These are phyloP conservation scores for Cajanus cajan DNA, from an alignment of 306 rosid genomes.

Conservation along the genomic window DNA sequence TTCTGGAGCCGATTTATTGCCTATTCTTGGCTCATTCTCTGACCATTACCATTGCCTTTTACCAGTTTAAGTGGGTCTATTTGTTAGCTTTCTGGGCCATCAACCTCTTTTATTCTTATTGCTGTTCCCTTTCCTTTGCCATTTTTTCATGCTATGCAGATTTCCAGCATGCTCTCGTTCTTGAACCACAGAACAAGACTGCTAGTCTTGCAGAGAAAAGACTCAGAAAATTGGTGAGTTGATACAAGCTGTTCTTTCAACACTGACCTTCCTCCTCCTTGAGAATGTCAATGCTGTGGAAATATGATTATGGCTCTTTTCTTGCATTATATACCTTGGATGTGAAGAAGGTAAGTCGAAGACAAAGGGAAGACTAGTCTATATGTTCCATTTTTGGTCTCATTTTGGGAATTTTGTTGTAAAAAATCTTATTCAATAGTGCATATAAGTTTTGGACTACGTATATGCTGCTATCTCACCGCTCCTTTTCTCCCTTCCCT, in stretches of 20 bases:
- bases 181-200: slow-evolving; percentile 78
- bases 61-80: background rate
- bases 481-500: background rate
- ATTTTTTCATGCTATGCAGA: slow-evolving; percentile 47
- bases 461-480: background rate
- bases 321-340: background rate
- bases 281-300: slow-evolving; percentile 11
- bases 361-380: background rate
- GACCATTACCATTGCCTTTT: background rate
- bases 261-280: background rate
- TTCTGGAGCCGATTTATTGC: too few species aligned
- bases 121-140: slow-evolving; percentile 2
- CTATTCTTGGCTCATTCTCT: background rate
- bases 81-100: background rate
- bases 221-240: slow-evolving; percentile 54
- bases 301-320: background rate
- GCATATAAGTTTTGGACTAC: background rate
- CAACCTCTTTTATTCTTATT: background rate
- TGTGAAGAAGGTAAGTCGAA: background rate
- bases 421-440: background rate
- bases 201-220: slow-evolving; percentile 66
- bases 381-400: slow-evolving; percentile 19
- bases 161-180: slow-evolving; percentile 81
- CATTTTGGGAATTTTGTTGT: slow-evolving; percentile 17
- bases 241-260: slow-evolving; percentile 17